Base-by-base conservation (phyloP, 768 basidiomycete genomes). In the Terana coerulea region DNA sequence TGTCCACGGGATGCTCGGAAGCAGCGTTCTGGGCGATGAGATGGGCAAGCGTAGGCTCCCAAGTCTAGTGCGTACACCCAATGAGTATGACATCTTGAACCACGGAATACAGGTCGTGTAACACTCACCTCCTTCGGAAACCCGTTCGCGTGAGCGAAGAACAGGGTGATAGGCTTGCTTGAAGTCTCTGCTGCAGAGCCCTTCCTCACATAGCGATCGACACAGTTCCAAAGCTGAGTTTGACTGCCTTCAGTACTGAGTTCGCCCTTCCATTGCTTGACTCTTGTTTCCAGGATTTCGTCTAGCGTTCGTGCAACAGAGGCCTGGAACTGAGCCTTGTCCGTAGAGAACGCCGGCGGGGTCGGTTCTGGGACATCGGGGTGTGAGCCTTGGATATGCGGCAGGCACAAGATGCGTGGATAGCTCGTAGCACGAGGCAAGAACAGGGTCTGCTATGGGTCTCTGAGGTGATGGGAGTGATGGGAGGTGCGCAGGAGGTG, bases 141-240 rank as follows among this genome's bases (percentile, higher is more conserved):
- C 1, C 94, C 92, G 66, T 91, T 95, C 2, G 90, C 91, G 64
- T 95, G 93, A 3, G 81, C 79, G 41, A 89, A 72, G 55, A 94
- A 78, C 46, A 95, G 66, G 0, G 91, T 95, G 9, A 88, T 46
- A 0, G 86, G 80, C 11, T 69, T 68, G 21, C 61, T 63, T 52
- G 51, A 8, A 12, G 22, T 46, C 28, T 47, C 52, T 6, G 56
- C 46, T 9, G 58, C 54, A 15, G 65, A 40, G 7, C 63, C 70
- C 37, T 65, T 67, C 59, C 72, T 73, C 25, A 78, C 76, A 64
- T 86, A 91, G 35, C 90, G 79, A 61, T 93, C 90, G 29, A 84
- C 62, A 46, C 79, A 83, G 46, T 78, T 83, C 87, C 88, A 91
- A 47, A 91, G 64, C 3, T 78, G 61, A 49, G 55, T 69, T 52